These are phyloP conservation scores for Leccinum arenicola DNA, from an alignment of 768 basidiomycete genomes.

Conservation along the genomic window DNA sequence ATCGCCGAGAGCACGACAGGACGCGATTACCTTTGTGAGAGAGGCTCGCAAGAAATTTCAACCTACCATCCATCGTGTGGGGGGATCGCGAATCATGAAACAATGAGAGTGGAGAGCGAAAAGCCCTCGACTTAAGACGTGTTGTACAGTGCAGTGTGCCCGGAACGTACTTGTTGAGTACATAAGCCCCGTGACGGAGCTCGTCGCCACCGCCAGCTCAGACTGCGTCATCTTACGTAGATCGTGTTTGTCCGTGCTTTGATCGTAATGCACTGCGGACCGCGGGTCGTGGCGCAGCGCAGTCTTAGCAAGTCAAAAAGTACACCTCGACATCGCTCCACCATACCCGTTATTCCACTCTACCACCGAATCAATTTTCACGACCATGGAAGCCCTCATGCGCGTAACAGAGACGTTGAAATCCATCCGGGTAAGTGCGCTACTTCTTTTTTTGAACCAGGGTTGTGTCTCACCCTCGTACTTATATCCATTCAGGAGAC, in stretches of 20 bases:
- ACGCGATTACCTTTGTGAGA: background rate
- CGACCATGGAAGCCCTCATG: constrained; percentile 59
- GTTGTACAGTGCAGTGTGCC: background rate
- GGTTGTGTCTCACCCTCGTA: background rate
- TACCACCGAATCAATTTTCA: background rate
- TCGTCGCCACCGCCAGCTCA: too few relatives aligned
- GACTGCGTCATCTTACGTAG: too few relatives aligned
- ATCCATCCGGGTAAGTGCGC: constrained; percentile 58
- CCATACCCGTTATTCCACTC: background rate
- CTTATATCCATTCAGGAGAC: constrained; percentile 54
- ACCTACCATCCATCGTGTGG: background rate
- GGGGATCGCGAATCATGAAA: background rate
- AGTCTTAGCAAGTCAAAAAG: background rate
- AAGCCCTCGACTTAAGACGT: background rate
- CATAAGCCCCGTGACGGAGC: too few relatives aligned
- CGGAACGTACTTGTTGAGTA: background rate
- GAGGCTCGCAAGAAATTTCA: background rate
- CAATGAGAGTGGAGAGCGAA: background rate
- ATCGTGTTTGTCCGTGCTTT: background rate
- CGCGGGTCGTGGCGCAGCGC: background rate
- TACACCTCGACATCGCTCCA: background rate
- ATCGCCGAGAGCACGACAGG: background rate
- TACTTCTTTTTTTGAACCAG: background rate
- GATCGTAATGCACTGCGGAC: background rate
- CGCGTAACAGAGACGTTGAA: constrained; percentile 69